A percentile compares a stretch with the other conserved stretches of the same genome.
Evolutionary conservation across 768 basidiomycete genomes (phyloP).

Genomic region (Myochromella boudieri): DNA sequence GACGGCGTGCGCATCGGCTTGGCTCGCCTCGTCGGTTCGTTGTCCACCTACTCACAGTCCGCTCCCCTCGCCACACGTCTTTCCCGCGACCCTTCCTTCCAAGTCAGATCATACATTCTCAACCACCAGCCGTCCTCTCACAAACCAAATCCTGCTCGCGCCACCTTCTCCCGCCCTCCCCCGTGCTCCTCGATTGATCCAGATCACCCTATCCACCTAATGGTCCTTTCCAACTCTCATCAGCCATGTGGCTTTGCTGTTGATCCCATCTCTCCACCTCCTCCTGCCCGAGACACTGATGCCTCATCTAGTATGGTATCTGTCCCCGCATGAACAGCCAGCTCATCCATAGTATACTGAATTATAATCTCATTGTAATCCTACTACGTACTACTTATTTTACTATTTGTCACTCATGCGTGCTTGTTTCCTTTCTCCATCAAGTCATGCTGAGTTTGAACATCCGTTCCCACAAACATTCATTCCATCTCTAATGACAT

Average conservation of each 20-base stretch:
- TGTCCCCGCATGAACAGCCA: slow-evolving; percentile 13
- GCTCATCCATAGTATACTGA: slow-evolving; percentile 17
- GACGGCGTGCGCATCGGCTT: slow-evolving; percentile 86
- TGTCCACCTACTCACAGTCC: neutral
- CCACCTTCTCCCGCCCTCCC: neutral
- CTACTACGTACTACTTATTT: slow-evolving; percentile 15
- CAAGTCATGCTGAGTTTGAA: slow-evolving; percentile 19
- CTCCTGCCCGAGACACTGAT: slow-evolving; percentile 14
- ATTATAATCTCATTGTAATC: slow-evolving; percentile 12
- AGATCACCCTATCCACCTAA: too few species aligned
- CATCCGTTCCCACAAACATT: neutral
- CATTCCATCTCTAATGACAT: slow-evolving; percentile 1
- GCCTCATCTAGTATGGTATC: too few species aligned
- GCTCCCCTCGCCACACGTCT: slow-evolving; percentile 42
- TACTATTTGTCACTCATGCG: neutral
- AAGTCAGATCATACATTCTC: slow-evolving; percentile 61
- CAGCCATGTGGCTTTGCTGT: too few species aligned
- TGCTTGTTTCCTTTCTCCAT: too few species aligned
- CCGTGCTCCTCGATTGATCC: slow-evolving; percentile 1
- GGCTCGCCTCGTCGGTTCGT: slow-evolving; percentile 62
- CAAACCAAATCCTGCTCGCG: slow-evolving; percentile 15
- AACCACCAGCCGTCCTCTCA: slow-evolving; percentile 1
- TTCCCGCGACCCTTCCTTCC: slow-evolving; percentile 54
- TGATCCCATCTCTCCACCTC: slow-evolving; percentile 42
- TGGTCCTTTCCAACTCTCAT: too few species aligned